A percentile compares a stretch with the other conserved stretches of the same genome.
These are phyloP conservation scores for Aspergillus incahuasiensis DNA, from an alignment of 495 filamentous ascomycete genomes.

Conservation along the genomic window DNA sequence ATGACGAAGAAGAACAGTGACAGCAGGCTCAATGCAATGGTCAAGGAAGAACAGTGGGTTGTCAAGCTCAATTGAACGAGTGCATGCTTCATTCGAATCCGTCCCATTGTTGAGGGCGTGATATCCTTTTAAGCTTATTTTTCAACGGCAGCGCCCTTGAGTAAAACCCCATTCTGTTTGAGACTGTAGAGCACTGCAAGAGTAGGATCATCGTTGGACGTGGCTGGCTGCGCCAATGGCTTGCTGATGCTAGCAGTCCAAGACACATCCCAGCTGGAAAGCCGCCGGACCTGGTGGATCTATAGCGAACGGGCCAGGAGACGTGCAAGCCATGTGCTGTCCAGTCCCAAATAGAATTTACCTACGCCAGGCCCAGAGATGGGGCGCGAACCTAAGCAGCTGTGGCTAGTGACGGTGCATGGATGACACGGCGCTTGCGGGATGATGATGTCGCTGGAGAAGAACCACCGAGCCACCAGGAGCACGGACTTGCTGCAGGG, in stretches of 20 bases:
- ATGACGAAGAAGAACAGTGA: constrained; percentile 7
- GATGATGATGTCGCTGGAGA: constrained; percentile 11
- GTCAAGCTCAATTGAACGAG: constrained; percentile 2
- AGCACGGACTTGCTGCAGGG: constrained; percentile 1
- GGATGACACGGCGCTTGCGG: constrained; percentile 2
- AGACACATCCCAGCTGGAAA: constrained; percentile 27
- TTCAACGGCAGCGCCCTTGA: constrained; percentile 11
- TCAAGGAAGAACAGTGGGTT: not conserved
- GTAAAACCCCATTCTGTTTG: constrained; percentile 11
- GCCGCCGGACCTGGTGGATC: constrained; percentile 26
- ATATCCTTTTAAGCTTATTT: constrained; percentile 25
- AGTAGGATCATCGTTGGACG: constrained; percentile 30
- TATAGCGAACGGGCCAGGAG: constrained; percentile 11
- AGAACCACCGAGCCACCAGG: not conserved
- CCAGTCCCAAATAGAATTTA: constrained; percentile 5
- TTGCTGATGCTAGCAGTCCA: constrained; percentile 17
- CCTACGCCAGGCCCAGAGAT: constrained; percentile 5
- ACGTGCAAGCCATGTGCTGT: constrained; percentile 17
- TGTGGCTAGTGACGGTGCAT: constrained; percentile 1
- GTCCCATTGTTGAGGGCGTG: constrained; percentile 19
- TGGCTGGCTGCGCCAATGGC: constrained; percentile 32
- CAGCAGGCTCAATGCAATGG: not conserved
- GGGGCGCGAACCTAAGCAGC: constrained; percentile 18
- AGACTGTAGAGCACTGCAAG: not conserved
- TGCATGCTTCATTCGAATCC: constrained; percentile 14